Evolutionary conservation across 1,284 basidiomycete genomes (phyloP).

Genomic region (Ustilago bromivora): DNA sequence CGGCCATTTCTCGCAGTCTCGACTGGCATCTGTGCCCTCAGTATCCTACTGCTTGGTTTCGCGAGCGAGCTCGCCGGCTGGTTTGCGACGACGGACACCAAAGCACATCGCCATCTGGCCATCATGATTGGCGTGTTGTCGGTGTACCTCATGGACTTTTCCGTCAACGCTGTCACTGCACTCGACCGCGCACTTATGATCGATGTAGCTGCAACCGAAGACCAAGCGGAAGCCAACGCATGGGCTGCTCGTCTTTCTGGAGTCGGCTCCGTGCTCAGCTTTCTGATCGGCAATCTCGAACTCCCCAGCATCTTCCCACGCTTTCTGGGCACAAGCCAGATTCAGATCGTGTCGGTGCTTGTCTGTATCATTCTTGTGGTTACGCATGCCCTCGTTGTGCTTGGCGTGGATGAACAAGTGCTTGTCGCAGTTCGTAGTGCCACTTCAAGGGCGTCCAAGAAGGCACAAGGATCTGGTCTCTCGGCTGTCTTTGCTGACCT

Average conservation of each 20-base stretch:
- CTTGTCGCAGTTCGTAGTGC: conserved; percentile 12
- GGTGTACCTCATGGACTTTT: conserved; percentile 91
- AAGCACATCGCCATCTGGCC: conserved; percentile 72
- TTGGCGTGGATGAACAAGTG: conserved; percentile 51
- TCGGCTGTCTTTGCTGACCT: conserved; percentile 34
- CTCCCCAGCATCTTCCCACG: conserved; percentile 43
- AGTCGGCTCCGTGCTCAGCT: conserved; percentile 61
- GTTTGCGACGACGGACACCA: conserved; percentile 21
- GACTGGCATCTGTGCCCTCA: conserved; percentile 59
- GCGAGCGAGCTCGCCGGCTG: conserved; percentile 59
- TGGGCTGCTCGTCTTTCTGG: conserved; percentile 88
- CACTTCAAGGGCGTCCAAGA: conserved; percentile 5
- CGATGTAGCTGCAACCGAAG: conserved; percentile 74
- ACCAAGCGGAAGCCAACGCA: conserved; percentile 88
- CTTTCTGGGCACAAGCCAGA: conserved; percentile 35
- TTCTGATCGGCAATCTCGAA: conserved; percentile 63
- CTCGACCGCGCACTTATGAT: conserved; percentile 85
- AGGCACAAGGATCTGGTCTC: conserved; percentile 8
- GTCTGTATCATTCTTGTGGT: conserved; percentile 44
- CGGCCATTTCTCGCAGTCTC: conserved; percentile 69
- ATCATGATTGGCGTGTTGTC: conserved; percentile 84
- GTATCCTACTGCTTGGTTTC: conserved; percentile 67
- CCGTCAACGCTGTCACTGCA: conserved; percentile 89
- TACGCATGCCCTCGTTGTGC: conserved; percentile 53
- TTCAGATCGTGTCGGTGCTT: conserved; percentile 55